phyloP scores from a whole-genome alignment of 1,139 yeast species.

The Diutina scorzettiae region DNA sequence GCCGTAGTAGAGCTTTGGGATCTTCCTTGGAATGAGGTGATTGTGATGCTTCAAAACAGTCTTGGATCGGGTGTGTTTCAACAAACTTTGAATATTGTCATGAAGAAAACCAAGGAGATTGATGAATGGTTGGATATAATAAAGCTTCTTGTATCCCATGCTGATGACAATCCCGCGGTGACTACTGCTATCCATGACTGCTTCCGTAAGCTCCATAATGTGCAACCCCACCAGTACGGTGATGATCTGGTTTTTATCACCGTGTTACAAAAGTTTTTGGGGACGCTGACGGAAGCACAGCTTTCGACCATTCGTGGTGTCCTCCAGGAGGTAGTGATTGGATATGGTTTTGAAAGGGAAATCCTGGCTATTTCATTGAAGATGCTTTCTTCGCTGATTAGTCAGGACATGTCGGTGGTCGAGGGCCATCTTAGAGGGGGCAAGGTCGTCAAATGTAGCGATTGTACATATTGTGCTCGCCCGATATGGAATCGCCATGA shows the following conservation, averaged over 20 bases:
- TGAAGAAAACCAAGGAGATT: background rate
- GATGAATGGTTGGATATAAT: background rate
- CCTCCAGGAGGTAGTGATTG: constrained; percentile 49
- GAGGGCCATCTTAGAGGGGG: constrained; percentile 37
- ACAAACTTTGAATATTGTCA: background rate
- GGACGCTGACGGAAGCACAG: constrained; percentile 28
- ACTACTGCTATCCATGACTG: constrained; percentile 27
- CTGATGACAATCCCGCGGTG: background rate
- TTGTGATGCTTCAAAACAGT: background rate
- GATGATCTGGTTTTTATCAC: constrained; percentile 7
- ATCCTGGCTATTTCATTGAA: constrained; percentile 41
- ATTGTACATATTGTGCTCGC: constrained; percentile 64
- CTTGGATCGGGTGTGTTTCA: background rate
- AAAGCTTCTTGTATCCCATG: background rate
- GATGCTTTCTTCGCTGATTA: constrained; percentile 44
- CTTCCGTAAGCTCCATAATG: constrained; percentile 32
- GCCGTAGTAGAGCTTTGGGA: background rate
- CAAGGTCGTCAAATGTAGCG: constrained; percentile 42
- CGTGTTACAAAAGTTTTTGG: constrained; percentile 10
- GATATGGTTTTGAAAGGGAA: constrained; percentile 52
- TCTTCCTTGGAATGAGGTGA: background rate
- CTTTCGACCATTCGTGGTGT: constrained; percentile 50
- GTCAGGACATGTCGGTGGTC: constrained; percentile 28
- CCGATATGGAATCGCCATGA: constrained; percentile 51
- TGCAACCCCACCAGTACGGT: background rate